phyloP scores from a whole-genome alignment of 1,284 basidiomycete species.

The Ceratobasidium sp. region DNA sequence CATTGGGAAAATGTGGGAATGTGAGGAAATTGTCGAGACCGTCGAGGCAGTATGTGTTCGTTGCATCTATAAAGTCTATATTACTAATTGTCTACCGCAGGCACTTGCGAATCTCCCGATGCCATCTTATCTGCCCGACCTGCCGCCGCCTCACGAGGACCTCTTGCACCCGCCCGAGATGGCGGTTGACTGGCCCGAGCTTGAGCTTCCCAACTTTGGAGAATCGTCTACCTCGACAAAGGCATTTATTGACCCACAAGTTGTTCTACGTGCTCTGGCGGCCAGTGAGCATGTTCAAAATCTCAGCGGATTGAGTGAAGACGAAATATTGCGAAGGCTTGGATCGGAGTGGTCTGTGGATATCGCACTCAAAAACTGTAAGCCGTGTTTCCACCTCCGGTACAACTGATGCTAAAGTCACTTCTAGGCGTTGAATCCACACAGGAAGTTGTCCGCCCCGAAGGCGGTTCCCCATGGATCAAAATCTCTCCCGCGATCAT shows the following conservation, averaged over 20 bases:
- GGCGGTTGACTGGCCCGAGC: conserved; percentile 40
- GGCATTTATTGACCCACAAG: conserved; percentile 62
- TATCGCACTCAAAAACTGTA: conserved; percentile 78
- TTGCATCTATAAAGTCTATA: conserved; percentile 36
- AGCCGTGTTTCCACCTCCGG: conserved; percentile 53
- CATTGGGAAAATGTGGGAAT: conserved; percentile 79
- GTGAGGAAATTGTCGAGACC: conserved; percentile 63
- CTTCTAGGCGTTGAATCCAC: conserved; percentile 68
- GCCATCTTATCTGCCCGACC: conserved; percentile 50
- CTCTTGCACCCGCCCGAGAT: conserved; percentile 54
- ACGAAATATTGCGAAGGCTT: conserved; percentile 66
- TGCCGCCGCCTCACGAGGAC: conserved; percentile 56
- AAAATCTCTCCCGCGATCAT: conserved; percentile 84
- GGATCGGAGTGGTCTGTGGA: conserved; percentile 76
- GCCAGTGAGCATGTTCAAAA: conserved; percentile 66
- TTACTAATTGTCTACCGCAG: conserved; percentile 36
- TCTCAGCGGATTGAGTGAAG: conserved; percentile 70
- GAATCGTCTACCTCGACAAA: conserved; percentile 43
- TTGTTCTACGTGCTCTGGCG: conserved; percentile 65
- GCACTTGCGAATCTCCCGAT: conserved; percentile 46
- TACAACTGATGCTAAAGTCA: conserved; percentile 5
- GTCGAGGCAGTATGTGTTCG: conserved; percentile 65
- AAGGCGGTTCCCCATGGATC: conserved; percentile 72
- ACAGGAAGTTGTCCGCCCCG: conserved; percentile 68
- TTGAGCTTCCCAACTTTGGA: conserved; percentile 35